phyloP scores from a whole-genome alignment of 805 yeast species.

The Ascoidea rubescens region DNA sequence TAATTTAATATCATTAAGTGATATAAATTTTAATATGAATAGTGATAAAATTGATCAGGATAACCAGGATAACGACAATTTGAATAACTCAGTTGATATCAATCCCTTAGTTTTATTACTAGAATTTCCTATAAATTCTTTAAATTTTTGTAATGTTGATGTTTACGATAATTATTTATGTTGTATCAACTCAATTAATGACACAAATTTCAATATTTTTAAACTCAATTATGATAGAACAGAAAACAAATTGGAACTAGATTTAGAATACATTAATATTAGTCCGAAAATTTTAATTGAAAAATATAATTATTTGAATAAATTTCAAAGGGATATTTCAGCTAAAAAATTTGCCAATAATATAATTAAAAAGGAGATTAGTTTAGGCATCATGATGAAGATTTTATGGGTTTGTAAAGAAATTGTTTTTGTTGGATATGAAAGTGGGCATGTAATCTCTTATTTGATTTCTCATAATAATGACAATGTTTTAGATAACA shows the following conservation, averaged over 20 bases:
- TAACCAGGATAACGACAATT: neutral
- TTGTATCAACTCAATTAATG: constrained; percentile 48
- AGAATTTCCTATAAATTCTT: constrained; percentile 54
- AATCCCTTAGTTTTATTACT: constrained; percentile 17
- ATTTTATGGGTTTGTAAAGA: constrained; percentile 23
- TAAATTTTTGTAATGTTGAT: constrained; percentile 61
- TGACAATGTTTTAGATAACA: neutral
- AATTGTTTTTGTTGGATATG: constrained; percentile 45
- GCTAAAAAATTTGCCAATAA: neutral
- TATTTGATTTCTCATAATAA: constrained; percentile 13
- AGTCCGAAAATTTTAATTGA: constrained; percentile 9
- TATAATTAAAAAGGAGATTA: constrained; percentile 15
- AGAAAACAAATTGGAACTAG: constrained; percentile 3
- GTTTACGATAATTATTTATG: constrained; percentile 22
- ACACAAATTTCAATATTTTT: constrained; percentile 14
- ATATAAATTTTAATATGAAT: constrained; percentile 11
- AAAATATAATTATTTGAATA: constrained; percentile 2
- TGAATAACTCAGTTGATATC: constrained; percentile 4
- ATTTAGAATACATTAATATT: constrained; percentile 9
- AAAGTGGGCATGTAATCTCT: constrained; percentile 47
- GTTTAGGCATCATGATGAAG: constrained; percentile 59
- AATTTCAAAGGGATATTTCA: neutral
- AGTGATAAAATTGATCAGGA: too few relatives aligned
- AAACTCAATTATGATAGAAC: constrained; percentile 8
- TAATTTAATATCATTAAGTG: constrained; percentile 12